Base-by-base conservation (phyloP, 2,329 filamentous ascomycete genomes). In the Phaeophleospora eucalypticola region DNA sequence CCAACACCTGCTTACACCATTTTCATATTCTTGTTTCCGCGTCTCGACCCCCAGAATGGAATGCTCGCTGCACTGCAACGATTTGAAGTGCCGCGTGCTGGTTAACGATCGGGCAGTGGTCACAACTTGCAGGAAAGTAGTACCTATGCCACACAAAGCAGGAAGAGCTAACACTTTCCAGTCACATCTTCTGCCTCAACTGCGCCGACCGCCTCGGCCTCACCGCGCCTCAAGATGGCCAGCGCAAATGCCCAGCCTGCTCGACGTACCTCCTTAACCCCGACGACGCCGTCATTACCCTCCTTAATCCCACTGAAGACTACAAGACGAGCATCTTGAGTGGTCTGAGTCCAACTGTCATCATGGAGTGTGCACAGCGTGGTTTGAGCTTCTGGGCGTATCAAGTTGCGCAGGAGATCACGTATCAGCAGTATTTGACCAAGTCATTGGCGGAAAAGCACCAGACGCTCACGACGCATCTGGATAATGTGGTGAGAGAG, bases 311-410 rank as follows among this genome's bases (percentile, higher is more conserved):
- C 0, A 83, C 82, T 0, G 90, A 96, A 60, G 89, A 94, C 56
- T 95, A 93, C 73, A 95, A 95, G 67, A 89, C 87, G 0, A 90
- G 84, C 50, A 80, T 94, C 0, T 73, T 96, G 9, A 89, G 87
- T 60, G 91, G 91, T 0, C 71, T 96, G 1, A 87, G 82, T 50
- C 91, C 91, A 1, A 83, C 78, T 27, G 76, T 84, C 21, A 86
- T 96, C 53, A 89, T 95, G 78, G 90, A 95, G 58, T 94, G 89
- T 66, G 86, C 88, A 17, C 82, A 84, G 4, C 78, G 87, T 56
- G 89, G 84, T 1, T 68, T 95, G 54, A 81, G 79, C 24, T 95
- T 95, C 63, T 95, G 89, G 84, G 83, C 81, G 21, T 95, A 95
- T 59, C 89, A 95, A 64, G 82, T 83, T 16, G 83, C 82, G 2